Conservation (phyloP, 306 rosid genomes). For the Prunus padus region DNA sequence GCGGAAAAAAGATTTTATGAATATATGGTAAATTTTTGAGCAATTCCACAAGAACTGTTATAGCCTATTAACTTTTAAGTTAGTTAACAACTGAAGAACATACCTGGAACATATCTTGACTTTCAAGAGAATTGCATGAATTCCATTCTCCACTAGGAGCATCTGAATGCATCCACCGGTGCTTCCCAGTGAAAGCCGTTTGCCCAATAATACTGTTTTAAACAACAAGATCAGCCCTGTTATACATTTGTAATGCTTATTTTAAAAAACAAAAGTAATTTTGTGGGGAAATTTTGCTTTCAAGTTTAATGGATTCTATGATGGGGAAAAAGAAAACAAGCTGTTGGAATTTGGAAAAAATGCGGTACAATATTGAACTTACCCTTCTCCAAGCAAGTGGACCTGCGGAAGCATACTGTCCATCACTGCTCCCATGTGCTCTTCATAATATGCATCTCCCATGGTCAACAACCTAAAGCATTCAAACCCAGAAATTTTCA, state of each 20-base stretch:
- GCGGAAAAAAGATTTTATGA: background rate
- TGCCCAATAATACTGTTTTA: conserved; percentile 61
- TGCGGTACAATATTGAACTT: conserved; percentile 16
- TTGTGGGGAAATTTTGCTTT: background rate
- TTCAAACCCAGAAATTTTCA: conserved; percentile 26
- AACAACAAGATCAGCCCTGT: conserved; percentile 24
- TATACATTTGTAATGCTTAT: background rate
- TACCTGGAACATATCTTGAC: conserved; percentile 43
- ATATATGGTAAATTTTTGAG: background rate
- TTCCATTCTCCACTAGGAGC: conserved; percentile 36
- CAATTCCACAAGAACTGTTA: background rate
- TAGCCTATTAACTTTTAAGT: conserved; percentile 6
- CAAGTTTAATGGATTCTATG: background rate
- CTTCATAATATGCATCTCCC: conserved; percentile 69
- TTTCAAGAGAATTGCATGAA: conserved; percentile 25
- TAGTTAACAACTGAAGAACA: conserved; percentile 1
- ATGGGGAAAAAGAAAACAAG: background rate
- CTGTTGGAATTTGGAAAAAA: background rate
- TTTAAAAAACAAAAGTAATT: background rate
- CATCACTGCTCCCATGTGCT: conserved; percentile 44
- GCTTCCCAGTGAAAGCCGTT: conserved; percentile 70
- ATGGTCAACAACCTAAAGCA: conserved; percentile 66
- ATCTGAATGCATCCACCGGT: conserved; percentile 68
- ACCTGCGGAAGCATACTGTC: conserved; percentile 48
- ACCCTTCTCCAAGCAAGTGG: conserved; percentile 85